Evolutionary conservation across 768 basidiomycete species (phyloP).

Genomic region (Amanita inopinata): DNA sequence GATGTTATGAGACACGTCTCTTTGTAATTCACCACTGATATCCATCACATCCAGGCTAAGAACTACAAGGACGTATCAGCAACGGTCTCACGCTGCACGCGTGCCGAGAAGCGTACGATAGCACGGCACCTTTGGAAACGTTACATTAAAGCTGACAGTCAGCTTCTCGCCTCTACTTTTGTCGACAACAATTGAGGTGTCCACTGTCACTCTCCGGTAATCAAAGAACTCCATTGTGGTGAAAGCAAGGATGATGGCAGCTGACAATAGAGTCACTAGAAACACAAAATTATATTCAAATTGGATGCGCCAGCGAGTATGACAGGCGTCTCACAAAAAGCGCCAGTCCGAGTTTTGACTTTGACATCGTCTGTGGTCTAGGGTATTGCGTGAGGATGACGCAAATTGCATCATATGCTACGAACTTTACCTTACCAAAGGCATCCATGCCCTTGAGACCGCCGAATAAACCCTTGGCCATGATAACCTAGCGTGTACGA

Average conservation of each 20-base stretch:
- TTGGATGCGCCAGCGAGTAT: conserved; percentile 5
- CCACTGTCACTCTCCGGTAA: conserved; percentile 78
- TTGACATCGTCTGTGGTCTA: conserved; percentile 99
- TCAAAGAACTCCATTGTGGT: conserved; percentile 93
- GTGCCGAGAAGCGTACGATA: conserved; percentile 58
- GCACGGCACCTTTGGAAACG: conserved; percentile 95
- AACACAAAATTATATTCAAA: conserved; percentile 7
- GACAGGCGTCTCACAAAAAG: conserved; percentile 54
- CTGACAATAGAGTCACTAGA: conserved; percentile 84
- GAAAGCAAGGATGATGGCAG: conserved; percentile 86
- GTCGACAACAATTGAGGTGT: conserved; percentile 93
- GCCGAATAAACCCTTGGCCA: conserved; percentile 73
- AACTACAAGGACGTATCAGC: conserved; percentile 37
- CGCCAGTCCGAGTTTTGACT: conserved; percentile 94
- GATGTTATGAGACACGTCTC: conserved; percentile 84
- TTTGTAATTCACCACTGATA: conserved; percentile 91
- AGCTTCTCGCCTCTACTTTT: conserved; percentile 91
- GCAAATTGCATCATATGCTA: not conserved
- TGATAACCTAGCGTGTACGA: conserved; percentile 30
- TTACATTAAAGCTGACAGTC: conserved; percentile 84
- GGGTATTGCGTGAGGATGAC: not conserved
- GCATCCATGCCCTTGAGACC: conserved; percentile 91
- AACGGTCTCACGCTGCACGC: conserved; percentile 4
- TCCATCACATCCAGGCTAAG: conserved; percentile 97
- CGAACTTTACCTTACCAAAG: conserved; percentile 83